Evolutionary conservation across 73 alveolate species (phyloP), one percentile per base, ranked within the genome.

Genomic region (Paramecium pentaurelia): DNA sequence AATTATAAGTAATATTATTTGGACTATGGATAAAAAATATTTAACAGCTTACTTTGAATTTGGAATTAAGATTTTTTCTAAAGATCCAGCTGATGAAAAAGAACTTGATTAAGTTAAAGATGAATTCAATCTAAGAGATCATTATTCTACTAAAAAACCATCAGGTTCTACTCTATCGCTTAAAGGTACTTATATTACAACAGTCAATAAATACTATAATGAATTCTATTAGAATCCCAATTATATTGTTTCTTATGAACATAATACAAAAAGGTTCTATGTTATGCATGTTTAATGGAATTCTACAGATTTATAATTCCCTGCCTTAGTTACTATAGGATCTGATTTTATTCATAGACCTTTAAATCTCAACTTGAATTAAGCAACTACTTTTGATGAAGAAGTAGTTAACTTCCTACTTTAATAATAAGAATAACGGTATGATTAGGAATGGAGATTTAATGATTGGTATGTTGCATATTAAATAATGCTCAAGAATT

Each of bases 1-100:
- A n/a, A 83, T 92, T 77, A 88, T 96, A 11, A 25, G 95, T 27
- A 83, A 92, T 34, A 95, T 95, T 20, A 59, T 71, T 14, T 97
- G 99, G 98, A 97, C 97, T 0, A 93, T 97, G 93, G 60, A 91
- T 88, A 88, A 93, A 30, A 93, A 92, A 27, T 86, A 96, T 14
- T 60, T 97, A 8, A 93, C 98, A 8, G 93, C 92, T 18, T 95
- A 97, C 59, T 70, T 90, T 6, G 94, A 95, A 44, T 44, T 22
- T 27, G 94, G 94, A 4, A 49, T 89, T 11, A 95, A 95, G 60
- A 71, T 96, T 3, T 96, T 96, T 77, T 95, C 98, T 6, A 80
- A 88, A 12, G 89, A 95, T 44, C 84, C 94, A 2, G 86, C 86
- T 25, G 96, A 95, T 49, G 86, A 58, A 54, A 89, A 59, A 36